Conservation (phyloP, 352 stramenopile species). For the Pythium angustatum region DNA sequence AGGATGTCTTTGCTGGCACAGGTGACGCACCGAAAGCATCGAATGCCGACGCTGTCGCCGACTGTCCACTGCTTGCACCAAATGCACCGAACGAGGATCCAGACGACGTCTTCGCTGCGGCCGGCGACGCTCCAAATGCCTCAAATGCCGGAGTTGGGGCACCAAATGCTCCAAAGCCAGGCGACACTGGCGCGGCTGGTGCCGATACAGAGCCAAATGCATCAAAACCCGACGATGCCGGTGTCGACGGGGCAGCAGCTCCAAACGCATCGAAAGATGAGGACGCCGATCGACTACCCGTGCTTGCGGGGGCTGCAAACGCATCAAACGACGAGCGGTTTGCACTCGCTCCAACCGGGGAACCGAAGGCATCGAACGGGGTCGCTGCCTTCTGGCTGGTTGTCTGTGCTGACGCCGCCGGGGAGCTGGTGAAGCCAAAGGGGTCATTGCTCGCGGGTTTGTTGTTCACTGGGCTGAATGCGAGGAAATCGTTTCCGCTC, state of each 20-base stretch:
- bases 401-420: conserved; percentile 12
- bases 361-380: conserved; percentile 35
- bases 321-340: conserved; percentile 39
- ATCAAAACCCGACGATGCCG: conserved; percentile 20
- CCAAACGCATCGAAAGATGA: conserved; percentile 40
- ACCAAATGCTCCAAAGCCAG: conserved; percentile 42
- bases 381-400: conserved; percentile 23
- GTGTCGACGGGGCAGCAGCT: conserved; percentile 29
- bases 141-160: conserved; percentile 36
- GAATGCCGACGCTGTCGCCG: conserved; percentile 33
- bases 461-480: conserved; percentile 46
- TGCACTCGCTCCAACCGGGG: conserved; percentile 19
- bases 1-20: conserved; percentile 15
- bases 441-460: conserved; percentile 42
- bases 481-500: conserved; percentile 63
- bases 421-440: conserved; percentile 53
- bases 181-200: conserved; percentile 2
- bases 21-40: conserved; percentile 20
- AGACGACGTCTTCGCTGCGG: conserved; percentile 16
- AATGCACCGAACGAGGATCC: conserved; percentile 35
- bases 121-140: conserved; percentile 13
- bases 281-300: conserved; percentile 26
- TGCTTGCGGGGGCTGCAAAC: conserved; percentile 36
- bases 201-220: conserved; percentile 14
- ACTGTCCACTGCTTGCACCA: conserved; percentile 9